Percentiles rank a stretch among this genome's conserved stretches.
These are phyloP conservation scores for Bombardia bombarda DNA, from an alignment of 495 filamentous ascomycete species.

Conservation along the genomic window DNA sequence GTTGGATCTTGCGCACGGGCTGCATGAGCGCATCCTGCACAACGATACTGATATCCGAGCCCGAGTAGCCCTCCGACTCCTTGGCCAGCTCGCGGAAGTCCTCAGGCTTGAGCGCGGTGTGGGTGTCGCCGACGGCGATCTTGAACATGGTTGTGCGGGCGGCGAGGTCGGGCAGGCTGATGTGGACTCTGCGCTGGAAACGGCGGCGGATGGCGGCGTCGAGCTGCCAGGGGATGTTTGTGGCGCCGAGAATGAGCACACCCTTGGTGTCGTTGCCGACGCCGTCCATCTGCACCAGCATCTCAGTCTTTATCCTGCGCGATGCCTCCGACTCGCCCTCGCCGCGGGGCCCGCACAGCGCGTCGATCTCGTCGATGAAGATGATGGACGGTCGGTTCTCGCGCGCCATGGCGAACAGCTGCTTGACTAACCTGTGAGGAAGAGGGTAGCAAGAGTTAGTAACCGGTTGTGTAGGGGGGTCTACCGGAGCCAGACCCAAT, in stretches of 20 bases:
- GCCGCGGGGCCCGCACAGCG: slow-evolving; percentile 88
- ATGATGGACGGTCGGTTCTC: slow-evolving; percentile 98
- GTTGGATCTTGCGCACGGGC: slow-evolving; percentile 94
- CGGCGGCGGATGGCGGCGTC: slow-evolving; percentile 96
- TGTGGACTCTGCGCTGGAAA: slow-evolving; percentile 95
- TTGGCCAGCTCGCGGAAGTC: slow-evolving; percentile 76
- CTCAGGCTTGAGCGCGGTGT: slow-evolving; percentile 68
- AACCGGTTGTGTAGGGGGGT: background rate
- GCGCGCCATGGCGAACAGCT: slow-evolving; percentile 94
- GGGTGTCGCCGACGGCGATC: slow-evolving; percentile 81
- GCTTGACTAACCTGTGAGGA: slow-evolving; percentile 73
- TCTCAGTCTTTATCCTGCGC: slow-evolving; percentile 94
- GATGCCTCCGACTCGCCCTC: slow-evolving; percentile 98
- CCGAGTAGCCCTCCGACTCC: slow-evolving; percentile 86
- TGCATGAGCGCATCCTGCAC: slow-evolving; percentile 98
- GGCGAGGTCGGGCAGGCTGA: slow-evolving; percentile 78
- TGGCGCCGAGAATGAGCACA: slow-evolving; percentile 91
- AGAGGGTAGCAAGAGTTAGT: background rate
- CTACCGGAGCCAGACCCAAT: too few species aligned
- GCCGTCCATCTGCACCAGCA: slow-evolving; percentile 98
- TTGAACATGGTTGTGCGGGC: slow-evolving; percentile 97
- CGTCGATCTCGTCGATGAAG: slow-evolving; percentile 99
- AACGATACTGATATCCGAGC: slow-evolving; percentile 91
- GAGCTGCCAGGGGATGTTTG: slow-evolving; percentile 98
- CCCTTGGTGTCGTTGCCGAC: slow-evolving; percentile 91